Evolutionary conservation across 2,329 filamentous ascomycete genomes (phyloP).

Genomic region (Ceratocystis huliohia): DNA sequence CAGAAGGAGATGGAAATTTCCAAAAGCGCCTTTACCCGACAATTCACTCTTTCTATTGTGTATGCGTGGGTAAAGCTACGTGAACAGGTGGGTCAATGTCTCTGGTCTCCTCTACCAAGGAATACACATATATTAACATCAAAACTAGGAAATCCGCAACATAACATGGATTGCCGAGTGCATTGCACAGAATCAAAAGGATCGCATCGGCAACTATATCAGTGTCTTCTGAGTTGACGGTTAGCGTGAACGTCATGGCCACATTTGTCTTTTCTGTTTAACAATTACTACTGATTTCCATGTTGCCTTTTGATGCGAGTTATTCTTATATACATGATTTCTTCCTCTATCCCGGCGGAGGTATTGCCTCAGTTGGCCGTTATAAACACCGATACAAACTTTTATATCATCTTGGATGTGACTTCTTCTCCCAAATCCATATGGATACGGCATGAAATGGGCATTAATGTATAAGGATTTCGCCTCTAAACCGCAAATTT

Average conservation of each 20-base stretch:
- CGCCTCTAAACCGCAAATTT: background rate
- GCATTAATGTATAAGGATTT: background rate
- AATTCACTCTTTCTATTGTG: slow-evolving; percentile 89
- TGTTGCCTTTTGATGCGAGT: background rate
- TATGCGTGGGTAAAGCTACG: slow-evolving; percentile 96
- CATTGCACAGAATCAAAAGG: slow-evolving; percentile 99
- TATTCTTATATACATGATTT: background rate
- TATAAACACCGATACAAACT: background rate
- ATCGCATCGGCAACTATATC: slow-evolving; percentile 97
- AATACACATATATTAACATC: slow-evolving; percentile 26
- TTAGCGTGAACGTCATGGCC: background rate
- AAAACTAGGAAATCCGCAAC: slow-evolving; percentile 81
- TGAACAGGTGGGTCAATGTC: slow-evolving; percentile 64
- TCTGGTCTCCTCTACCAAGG: background rate
- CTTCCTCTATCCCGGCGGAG: background rate
- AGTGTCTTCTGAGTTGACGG: slow-evolving; percentile 63
- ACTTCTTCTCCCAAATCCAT: too few species aligned
- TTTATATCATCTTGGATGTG: background rate
- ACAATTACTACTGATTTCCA: background rate
- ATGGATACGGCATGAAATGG: too few species aligned
- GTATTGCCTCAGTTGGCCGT: background rate
- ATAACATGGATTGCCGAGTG: slow-evolving; percentile 99
- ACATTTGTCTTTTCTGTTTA: background rate
- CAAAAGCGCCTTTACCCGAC: slow-evolving; percentile 85
- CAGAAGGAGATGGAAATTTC: slow-evolving; percentile 99